These are phyloP conservation scores for Mallotus nudiflorus DNA, from an alignment of 345 rosid genomes.

Conservation along the genomic window DNA sequence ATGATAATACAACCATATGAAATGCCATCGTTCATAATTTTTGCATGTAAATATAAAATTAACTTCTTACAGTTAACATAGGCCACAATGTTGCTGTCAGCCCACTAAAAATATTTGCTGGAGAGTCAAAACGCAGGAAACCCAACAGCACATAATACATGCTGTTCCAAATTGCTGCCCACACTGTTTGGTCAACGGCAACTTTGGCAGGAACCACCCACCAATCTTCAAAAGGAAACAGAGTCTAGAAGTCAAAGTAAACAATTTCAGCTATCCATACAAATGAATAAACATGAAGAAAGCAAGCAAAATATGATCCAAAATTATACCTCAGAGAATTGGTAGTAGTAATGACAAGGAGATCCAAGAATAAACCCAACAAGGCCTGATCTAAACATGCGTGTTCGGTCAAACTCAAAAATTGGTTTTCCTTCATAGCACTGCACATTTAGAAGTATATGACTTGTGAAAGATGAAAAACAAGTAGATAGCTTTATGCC, in stretches of 20 bases:
- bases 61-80: constrained; percentile 69
- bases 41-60: background rate
- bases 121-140: constrained; percentile 71
- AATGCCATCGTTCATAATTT: background rate
- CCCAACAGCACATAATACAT: constrained; percentile 69
- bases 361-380: constrained; percentile 95
- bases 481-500: constrained; percentile 3
- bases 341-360: constrained; percentile 88
- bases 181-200: constrained; percentile 79
- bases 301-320: constrained; percentile 7
- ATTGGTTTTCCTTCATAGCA: constrained; percentile 85
- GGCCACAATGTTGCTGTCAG: constrained; percentile 69
- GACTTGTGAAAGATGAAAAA: background rate
- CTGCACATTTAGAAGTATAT: constrained; percentile 36
- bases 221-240: constrained; percentile 83
- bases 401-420: constrained; percentile 65
- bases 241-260: constrained; percentile 46
- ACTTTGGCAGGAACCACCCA: constrained; percentile 95
- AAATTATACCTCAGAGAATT: constrained; percentile 74
- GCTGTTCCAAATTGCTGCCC: constrained; percentile 92
- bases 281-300: constrained; percentile 5
- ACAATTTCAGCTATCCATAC: constrained; percentile 19
- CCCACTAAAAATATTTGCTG: constrained; percentile 50
- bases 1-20: background rate
- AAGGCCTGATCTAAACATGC: constrained; percentile 83